Percentiles rank a stretch among this genome's conserved stretches.
phyloP scores from a whole-genome alignment of 1,284 basidiomycete genomes.

The Ceratorhiza oryzae-sativae region DNA sequence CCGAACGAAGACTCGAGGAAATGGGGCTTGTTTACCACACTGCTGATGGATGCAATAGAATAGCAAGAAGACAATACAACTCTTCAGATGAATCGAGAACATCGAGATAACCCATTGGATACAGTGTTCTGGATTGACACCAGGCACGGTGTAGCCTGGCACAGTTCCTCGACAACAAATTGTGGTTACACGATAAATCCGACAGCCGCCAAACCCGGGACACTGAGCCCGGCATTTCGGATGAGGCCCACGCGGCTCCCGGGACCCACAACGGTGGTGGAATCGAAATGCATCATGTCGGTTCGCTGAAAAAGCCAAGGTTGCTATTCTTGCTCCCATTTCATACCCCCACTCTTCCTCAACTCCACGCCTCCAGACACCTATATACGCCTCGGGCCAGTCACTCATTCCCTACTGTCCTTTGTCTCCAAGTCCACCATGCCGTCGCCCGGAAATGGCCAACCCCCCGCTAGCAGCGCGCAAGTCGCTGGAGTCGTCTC shows the following conservation, averaged over 20 bases:
- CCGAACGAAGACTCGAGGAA: too few relatives aligned
- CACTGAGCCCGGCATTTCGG: too few relatives aligned
- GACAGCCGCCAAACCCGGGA: background rate
- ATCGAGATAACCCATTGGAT: background rate
- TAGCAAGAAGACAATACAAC: too few relatives aligned
- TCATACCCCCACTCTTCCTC: background rate
- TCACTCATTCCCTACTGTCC: background rate
- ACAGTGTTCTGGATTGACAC: background rate
- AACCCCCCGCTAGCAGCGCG: slow-evolving; percentile 35
- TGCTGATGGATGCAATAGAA: too few relatives aligned
- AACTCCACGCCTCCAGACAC: background rate
- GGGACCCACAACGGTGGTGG: too few relatives aligned
- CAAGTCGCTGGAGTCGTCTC: slow-evolving; percentile 72
- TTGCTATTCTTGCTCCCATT: too few relatives aligned
- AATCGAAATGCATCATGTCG: too few relatives aligned
- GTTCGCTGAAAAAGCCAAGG: too few relatives aligned
- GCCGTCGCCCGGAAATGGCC: slow-evolving; percentile 8
- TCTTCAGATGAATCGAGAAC: too few relatives aligned
- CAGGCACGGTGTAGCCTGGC: background rate
- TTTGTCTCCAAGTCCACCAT: background rate
- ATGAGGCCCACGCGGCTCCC: too few relatives aligned
- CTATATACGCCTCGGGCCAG: background rate
- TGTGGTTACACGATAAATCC: background rate
- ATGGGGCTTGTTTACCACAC: too few relatives aligned
- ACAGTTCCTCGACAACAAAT: background rate